Percentiles rank a stretch among this genome's conserved stretches.
phyloP scores from a whole-genome alignment of 306 rosid species.

The Vigna radiata region DNA sequence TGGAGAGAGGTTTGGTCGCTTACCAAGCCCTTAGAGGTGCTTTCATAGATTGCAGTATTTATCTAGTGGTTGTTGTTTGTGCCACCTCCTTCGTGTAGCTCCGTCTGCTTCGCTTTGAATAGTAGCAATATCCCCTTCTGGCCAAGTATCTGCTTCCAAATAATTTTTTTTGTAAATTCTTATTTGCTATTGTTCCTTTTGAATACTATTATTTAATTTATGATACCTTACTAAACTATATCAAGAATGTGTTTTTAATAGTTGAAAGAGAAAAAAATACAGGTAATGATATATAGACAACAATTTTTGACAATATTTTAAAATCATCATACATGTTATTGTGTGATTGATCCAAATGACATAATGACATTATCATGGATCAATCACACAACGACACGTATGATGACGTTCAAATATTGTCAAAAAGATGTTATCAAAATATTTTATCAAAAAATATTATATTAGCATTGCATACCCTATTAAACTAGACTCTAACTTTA shows the following conservation, averaged over 20 bases:
- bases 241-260: no score
- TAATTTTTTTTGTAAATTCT: conserved; percentile 44
- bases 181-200: conserved; percentile 24
- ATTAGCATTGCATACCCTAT: no score
- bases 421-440: no score
- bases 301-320: no score
- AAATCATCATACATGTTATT: no score
- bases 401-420: no score
- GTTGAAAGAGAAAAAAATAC: not conserved
- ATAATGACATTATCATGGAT: no score
- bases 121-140: not conserved
- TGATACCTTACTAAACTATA: no score
- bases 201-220: conserved; percentile 37
- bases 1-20: conserved; percentile 86
- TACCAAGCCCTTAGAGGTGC: conserved; percentile 78
- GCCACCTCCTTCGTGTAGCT: conserved; percentile 63
- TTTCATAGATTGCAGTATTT: conserved; percentile 82
- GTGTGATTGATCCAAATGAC: no score
- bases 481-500: not conserved
- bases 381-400: no score
- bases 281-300: no score
- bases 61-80: conserved; percentile 72
- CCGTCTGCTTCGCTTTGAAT: not conserved
- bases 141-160: conserved; percentile 36
- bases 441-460: no score